Evolutionary conservation across 768 basidiomycete genomes (phyloP), one percentile per base, ranked within the genome.

Genomic region (Calocybe indica): DNA sequence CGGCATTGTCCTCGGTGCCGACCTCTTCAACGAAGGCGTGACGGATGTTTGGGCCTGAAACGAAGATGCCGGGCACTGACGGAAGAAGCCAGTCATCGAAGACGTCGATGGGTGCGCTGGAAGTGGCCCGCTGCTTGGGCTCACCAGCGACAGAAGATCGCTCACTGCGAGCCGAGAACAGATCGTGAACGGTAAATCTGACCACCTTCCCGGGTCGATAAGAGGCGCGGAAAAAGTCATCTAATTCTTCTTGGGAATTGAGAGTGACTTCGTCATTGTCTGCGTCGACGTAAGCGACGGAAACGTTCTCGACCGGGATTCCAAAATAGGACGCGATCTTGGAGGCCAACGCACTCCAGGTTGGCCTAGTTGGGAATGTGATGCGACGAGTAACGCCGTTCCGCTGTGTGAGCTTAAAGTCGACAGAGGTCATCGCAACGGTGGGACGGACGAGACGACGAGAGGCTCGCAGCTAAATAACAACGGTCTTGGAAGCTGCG

Each of bases 211-310:
- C 59, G 38, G 57, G 48, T 14, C 50, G 52, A 53, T 63, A 47
- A 49, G 66, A 56, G 6, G 68, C 65, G 29, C 59, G 56, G 59
- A 85, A 89, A 59, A 76, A 87, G 49, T 90, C 87, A 46, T 75
- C 73, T n/a, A 91, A 76, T 62, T 92, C 89, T 32, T 82, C 82
- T 46, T 88, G 73, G 3, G 88, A 79, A 63, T 79, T 86, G 48
- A 90, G 70, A 8, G 88, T 90, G 52, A 92, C 79, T 50, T 83
- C 79, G 58, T 91, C 89, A 35, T 78, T 75, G 57, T 91, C 88
- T 31, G 61, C 60, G 62, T 92, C 89, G 42, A 82, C 50, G 62
- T 92, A 91, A 31, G 83, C 80, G 32, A 87, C 81, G 2, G 72
- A 85, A 44, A 89, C 67, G 44, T 74, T 73, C 48, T 76, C 75